A percentile compares a stretch with the other conserved stretches of the same genome.
Evolutionary conservation across 1,139 yeast species (phyloP).

Genomic region (Pichia norvegensis): DNA sequence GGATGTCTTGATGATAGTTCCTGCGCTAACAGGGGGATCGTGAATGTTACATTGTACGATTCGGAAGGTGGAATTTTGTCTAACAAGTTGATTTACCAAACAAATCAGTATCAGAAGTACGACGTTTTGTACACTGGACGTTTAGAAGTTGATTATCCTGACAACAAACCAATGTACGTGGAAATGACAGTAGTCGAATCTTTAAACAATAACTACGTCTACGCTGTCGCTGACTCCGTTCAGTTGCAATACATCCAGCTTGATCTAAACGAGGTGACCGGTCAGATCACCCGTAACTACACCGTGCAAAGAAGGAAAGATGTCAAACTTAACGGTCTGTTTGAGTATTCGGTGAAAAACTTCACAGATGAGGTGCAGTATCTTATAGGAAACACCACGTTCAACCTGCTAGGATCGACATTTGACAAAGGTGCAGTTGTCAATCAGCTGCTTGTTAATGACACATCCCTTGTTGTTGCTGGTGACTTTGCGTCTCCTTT

Average conservation of each 20-base stretch:
- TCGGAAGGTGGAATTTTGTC: conserved; percentile 37
- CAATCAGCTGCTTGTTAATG: conserved; percentile 29
- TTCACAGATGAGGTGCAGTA: conserved; percentile 37
- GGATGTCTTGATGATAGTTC: conserved; percentile 71
- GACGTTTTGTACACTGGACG: conserved; percentile 70
- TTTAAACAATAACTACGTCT: conserved; percentile 14
- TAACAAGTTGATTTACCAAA: conserved; percentile 55
- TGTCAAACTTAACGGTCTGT: conserved; percentile 54
- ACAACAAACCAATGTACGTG: conserved; percentile 18
- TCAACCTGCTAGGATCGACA: conserved; percentile 53
- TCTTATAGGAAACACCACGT: conserved; percentile 54
- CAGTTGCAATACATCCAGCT: conserved; percentile 60
- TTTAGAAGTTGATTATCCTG: conserved; percentile 24
- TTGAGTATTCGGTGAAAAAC: conserved; percentile 72
- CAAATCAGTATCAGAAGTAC: conserved; percentile 70
- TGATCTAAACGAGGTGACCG: conserved; percentile 44
- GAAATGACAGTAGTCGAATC: conserved; percentile 17
- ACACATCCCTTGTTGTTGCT: conserved; percentile 30
- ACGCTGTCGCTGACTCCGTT: conserved; percentile 68
- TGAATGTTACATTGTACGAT: conserved; percentile 61
- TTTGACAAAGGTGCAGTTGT: conserved; percentile 40
- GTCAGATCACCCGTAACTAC: conserved; percentile 8
- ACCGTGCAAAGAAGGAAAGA: conserved; percentile 2
- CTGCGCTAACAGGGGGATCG: conserved; percentile 66
- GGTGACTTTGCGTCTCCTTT: conserved; percentile 45